Evolutionary conservation across 345 rosid species (phyloP).

Genomic region (Gossypium longicalyx): DNA sequence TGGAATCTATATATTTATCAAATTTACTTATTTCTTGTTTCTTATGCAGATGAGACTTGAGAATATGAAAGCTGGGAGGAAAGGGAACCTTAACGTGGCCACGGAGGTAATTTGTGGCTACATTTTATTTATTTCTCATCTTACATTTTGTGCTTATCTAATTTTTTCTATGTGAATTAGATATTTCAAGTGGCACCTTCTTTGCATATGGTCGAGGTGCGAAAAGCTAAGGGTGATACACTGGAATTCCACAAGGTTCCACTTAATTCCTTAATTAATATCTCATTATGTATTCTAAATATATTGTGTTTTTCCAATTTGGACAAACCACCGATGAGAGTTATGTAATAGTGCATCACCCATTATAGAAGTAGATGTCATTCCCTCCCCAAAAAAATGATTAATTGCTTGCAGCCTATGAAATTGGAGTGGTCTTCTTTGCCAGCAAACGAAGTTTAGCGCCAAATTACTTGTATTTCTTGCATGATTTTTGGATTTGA

Average conservation of each 20-base stretch:
- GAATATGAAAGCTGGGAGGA: conserved; percentile 86
- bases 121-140: not conserved
- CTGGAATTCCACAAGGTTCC: conserved; percentile 85
- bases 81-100: conserved; percentile 83
- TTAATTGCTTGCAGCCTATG: not conserved
- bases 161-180: conserved; percentile 31
- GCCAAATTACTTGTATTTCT: not conserved
- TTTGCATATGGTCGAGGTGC: conserved; percentile 89
- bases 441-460: not conserved
- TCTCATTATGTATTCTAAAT: not conserved
- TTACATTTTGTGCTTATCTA: not conserved
- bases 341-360: not conserved
- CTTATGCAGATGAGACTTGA: conserved; percentile 75
- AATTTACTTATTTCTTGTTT: not conserved
- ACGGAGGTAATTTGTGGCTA: conserved; percentile 60
- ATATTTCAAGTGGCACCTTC: conserved; percentile 97
- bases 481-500: not conserved
- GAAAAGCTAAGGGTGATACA: conserved; percentile 93
- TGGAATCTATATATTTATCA: not conserved
- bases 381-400: not conserved
- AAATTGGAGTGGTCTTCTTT: not conserved
- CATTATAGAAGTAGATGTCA: not conserved
- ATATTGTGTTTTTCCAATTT: not conserved
- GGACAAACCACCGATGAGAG: not conserved
- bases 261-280: not conserved